These are phyloP conservation scores for Starmera caribaea DNA, from an alignment of 805 yeast species.

Conservation along the genomic window DNA sequence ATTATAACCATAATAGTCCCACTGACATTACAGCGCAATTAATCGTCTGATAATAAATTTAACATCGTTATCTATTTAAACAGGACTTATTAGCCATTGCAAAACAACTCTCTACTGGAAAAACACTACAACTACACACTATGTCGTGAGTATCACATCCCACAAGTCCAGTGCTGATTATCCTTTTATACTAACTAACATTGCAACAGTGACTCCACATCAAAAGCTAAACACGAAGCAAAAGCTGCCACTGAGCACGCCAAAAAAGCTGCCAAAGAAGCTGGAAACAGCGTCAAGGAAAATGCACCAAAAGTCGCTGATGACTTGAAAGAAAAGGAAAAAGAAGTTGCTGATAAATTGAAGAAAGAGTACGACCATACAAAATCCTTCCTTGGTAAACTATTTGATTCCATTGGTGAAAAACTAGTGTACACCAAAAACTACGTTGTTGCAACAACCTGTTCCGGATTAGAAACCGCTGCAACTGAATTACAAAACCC, in stretches of 20 bases:
- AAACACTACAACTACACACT: too few species aligned
- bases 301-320: constrained; percentile 18
- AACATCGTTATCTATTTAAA: too few species aligned
- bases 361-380: constrained; percentile 22
- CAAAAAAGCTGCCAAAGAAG: constrained; percentile 11
- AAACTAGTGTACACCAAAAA: constrained; percentile 14
- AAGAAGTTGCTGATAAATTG: constrained; percentile 23
- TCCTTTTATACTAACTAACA: too few species aligned
- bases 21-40: too few species aligned
- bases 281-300: constrained; percentile 16
- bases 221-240: constrained; percentile 14
- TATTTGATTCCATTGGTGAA: constrained; percentile 11
- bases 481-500: constrained; percentile 48
- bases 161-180: too few species aligned
- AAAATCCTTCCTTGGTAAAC: constrained; percentile 18
- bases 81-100: too few species aligned
- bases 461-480: constrained; percentile 14
- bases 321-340: constrained; percentile 23
- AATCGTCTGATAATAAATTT: too few species aligned
- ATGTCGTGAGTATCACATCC: too few species aligned
- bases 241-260: constrained; percentile 9
- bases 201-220: not conserved
- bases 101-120: too few species aligned
- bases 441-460: constrained; percentile 12
- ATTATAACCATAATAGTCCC: too few species aligned